phyloP scores from a whole-genome alignment of 1,284 basidiomycete genomes.

The Moesziomyces sp. region DNA sequence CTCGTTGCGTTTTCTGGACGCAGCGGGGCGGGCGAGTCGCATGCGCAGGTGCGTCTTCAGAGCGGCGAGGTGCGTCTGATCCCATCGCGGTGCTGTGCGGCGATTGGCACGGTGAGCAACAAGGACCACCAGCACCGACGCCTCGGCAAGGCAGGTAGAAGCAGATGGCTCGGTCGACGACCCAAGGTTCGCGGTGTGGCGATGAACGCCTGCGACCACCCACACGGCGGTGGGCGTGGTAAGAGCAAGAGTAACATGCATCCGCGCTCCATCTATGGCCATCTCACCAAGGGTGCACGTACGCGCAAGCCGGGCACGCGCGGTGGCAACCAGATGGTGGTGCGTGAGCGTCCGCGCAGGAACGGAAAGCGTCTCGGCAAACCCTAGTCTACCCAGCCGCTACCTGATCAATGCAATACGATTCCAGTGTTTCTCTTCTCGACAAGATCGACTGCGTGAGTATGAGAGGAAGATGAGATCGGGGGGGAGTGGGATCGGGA shows the following conservation, averaged over 20 bases:
- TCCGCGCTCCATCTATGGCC: conserved; percentile 79
- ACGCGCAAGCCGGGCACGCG: conserved; percentile 85
- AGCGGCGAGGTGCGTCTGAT: conserved; percentile 92
- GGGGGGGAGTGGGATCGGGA: no score
- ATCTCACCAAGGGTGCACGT: conserved; percentile 88
- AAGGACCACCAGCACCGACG: conserved; percentile 84
- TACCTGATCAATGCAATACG: background rate
- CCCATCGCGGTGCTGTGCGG: conserved; percentile 84
- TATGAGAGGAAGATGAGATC: no score
- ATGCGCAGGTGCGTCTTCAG: conserved; percentile 86
- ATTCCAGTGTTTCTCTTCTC: no score
- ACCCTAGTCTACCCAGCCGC: conserved; percentile 16
- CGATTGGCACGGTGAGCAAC: conserved; percentile 92
- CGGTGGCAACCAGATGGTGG: conserved; percentile 94
- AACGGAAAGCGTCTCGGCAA: conserved; percentile 74
- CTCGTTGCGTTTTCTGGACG: conserved; percentile 70
- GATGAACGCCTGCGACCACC: conserved; percentile 97
- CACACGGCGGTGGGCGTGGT: conserved; percentile 97
- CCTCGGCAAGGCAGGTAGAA: conserved; percentile 91
- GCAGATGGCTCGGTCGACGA: conserved; percentile 85
- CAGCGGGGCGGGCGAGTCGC: conserved; percentile 70
- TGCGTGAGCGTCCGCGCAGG: conserved; percentile 86
- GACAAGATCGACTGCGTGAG: no score
- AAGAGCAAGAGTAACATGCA: conserved; percentile 88
- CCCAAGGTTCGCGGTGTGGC: conserved; percentile 95